Evolutionary conservation across 2,329 filamentous ascomycete genomes (phyloP).

Genomic region (Pseudocercospora crystallina): DNA sequence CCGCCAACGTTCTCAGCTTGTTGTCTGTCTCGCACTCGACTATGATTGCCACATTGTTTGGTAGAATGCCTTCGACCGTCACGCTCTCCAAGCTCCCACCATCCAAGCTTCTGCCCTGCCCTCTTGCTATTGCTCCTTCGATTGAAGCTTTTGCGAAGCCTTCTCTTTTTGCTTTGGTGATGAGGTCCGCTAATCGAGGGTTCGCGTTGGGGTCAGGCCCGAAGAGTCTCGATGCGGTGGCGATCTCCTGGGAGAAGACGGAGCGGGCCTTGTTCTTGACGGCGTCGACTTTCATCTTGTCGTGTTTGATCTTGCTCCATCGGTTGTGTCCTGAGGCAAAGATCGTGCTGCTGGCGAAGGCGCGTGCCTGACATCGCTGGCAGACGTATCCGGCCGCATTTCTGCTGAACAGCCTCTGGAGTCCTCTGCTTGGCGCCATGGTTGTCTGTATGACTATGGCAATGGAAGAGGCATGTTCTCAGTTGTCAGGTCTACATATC

Average conservation of each 20-base stretch:
- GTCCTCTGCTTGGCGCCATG: constrained; percentile 37
- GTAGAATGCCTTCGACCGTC: constrained; percentile 77
- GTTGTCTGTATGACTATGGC: neutral
- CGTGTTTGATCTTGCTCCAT: constrained; percentile 95
- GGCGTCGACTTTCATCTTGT: constrained; percentile 82
- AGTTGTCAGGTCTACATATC: too few relatives aligned
- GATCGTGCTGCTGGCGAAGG: constrained; percentile 21
- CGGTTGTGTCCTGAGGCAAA: constrained; percentile 73
- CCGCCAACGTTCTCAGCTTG: constrained; percentile 69
- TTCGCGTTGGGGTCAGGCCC: constrained; percentile 74
- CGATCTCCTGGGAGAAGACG: constrained; percentile 69
- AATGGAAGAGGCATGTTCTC: too few relatives aligned
- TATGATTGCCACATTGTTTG: constrained; percentile 70
- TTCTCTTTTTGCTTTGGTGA: constrained; percentile 78
- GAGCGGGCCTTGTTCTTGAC: constrained; percentile 73
- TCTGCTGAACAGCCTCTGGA: constrained; percentile 2
- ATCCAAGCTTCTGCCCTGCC: constrained; percentile 75
- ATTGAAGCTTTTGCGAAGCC: constrained; percentile 82
- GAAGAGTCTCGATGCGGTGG: constrained; percentile 74
- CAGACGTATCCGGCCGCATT: constrained; percentile 4
- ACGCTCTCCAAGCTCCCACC: constrained; percentile 76
- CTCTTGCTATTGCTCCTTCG: constrained; percentile 81
- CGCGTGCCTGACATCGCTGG: constrained; percentile 18
- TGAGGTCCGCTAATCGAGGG: constrained; percentile 69
- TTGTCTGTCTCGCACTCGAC: constrained; percentile 85